A percentile compares a stretch with the other conserved stretches of the same genome.
Conservation (phyloP, 306 rosid species). For the Psophocarpus tetragonolobus region DNA sequence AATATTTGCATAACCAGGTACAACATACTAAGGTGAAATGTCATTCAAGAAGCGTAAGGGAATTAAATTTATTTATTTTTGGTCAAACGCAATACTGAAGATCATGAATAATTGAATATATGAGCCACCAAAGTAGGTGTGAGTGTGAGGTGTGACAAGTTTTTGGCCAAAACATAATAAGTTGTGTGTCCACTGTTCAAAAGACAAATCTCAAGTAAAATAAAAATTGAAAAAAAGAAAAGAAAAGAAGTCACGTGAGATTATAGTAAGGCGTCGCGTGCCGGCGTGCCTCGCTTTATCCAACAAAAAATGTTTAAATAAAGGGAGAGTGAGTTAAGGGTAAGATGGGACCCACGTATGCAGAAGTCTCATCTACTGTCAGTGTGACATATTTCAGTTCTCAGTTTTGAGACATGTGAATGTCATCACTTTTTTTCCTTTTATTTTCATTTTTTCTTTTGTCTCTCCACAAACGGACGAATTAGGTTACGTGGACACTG, state of each 20-base stretch:
- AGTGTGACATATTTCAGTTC: conserved; percentile 35
- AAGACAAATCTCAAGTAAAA: not conserved
- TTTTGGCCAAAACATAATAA: not conserved
- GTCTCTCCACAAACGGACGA: not conserved
- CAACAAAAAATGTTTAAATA: conserved; percentile 38
- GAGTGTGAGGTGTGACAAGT: not conserved
- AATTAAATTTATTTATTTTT: not conserved
- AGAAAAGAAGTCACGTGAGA: conserved; percentile 68
- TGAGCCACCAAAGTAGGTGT: not conserved
- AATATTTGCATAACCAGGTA: not conserved
- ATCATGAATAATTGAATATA: not conserved
- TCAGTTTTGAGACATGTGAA: conserved; percentile 51
- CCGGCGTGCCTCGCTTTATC: conserved; percentile 75
- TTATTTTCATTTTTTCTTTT: not conserved
- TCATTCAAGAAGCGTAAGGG: not conserved
- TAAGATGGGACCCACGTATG: conserved; percentile 54
- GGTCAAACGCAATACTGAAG: not conserved
- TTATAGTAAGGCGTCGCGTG: conserved; percentile 50
- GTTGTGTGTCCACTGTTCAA: not conserved
- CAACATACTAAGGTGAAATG: not conserved
- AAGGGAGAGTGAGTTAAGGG: not conserved
- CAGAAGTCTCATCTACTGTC: conserved; percentile 39
- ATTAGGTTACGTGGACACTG: conserved; percentile 17
- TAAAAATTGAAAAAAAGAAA: not conserved
- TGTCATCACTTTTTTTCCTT: not conserved